Evolutionary conservation across 2,329 filamentous ascomycete genomes (phyloP), one percentile per base, ranked within the genome.

Genomic region (Xylariales sp.): DNA sequence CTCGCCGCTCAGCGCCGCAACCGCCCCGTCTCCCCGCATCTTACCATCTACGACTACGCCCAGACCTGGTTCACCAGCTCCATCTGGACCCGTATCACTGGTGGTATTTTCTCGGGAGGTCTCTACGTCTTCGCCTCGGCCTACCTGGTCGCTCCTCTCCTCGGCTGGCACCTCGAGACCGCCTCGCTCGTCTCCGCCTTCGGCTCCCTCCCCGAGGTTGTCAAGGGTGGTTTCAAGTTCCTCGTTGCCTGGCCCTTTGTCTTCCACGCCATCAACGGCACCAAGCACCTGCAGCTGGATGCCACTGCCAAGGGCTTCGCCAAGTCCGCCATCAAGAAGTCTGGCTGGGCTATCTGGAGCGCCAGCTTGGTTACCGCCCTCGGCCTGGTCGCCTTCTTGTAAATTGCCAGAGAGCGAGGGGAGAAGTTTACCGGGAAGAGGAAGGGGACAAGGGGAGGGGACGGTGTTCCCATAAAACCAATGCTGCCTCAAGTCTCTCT

Each of bases 1-100:
- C 87, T 96, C 59, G 82, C 77, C 55, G 70, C 79, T 57, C 90
- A 96, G 72, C 90, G 90, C 55, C 74, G 83, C 40, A 66, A 75
- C 56, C 90, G 90, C 37, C 90, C 90, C 59, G 74, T 95, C 53
- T 76, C 88, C 31, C 90, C 90, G 39, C 89, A 96, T 61, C 78
- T 96, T 46, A 62, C 68, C 56, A 90, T 94, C 76, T 96, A 96
- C 81, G 76, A 80, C 62, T 78, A 84, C 43, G 81, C 88, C 64
- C 85, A 96, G 67, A 93, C 88, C 53, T 95, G 83, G 83, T 83
- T 87, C 63, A 74, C 75, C 51, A 82, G 81, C 52, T 80, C 72
- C 41, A 73, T 75, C 49, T 74, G 87, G 66, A 86, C 89, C 70
- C 88, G 90, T 56, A 80, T 95, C 68, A 91, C 88, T n/a, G 90